Conservation (phyloP, 116 monocot species). For the Thalassia testudinum region DNA sequence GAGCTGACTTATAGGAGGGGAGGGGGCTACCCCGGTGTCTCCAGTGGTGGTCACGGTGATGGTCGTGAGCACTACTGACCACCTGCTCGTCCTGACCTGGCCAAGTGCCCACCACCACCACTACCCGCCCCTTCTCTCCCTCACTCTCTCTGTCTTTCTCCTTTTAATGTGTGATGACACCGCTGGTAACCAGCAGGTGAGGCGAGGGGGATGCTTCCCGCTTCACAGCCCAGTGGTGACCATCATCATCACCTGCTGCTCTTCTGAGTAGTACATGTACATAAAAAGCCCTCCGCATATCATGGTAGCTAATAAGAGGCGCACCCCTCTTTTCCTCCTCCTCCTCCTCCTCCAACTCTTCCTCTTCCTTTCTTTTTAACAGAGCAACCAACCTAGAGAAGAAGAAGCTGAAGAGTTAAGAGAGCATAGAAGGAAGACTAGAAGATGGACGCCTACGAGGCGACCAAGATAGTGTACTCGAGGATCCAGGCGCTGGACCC, state of each 20-base stretch:
- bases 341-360: neutral
- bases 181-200: no score
- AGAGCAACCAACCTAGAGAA: neutral
- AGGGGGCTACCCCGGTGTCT: no score
- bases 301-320: neutral
- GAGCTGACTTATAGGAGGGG: no score
- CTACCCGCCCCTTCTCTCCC: no score
- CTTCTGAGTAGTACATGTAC: neutral
- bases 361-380: neutral
- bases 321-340: neutral
- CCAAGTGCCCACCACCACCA: neutral
- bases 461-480: conserved; percentile 73
- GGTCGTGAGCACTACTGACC: neutral
- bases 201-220: no score
- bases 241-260: no score
- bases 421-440: neutral
- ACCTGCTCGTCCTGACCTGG: neutral
- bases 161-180: no score
- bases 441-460: conserved; percentile 85
- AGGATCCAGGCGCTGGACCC: conserved; percentile 86
- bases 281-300: neutral
- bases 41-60: neutral
- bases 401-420: neutral
- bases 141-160: no score
- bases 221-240: no score